These are phyloP conservation scores for Conticribra weissflogii DNA, from an alignment of 108 stramenopile genomes.

Conservation along the genomic window DNA sequence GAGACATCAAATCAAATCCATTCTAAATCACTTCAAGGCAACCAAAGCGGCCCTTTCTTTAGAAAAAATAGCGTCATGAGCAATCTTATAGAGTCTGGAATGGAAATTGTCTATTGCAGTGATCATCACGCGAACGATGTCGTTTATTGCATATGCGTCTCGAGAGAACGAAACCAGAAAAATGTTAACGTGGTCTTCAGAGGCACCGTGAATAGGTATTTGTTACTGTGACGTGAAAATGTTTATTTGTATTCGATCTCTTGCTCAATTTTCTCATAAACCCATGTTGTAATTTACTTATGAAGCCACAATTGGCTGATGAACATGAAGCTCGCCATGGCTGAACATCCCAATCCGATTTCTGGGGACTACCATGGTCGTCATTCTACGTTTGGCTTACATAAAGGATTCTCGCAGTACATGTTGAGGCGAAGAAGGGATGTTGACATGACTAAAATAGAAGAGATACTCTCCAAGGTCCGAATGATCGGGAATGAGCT, in stretches of 20 bases:
- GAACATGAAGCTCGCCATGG: slow-evolving; percentile 17
- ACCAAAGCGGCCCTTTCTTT: no score
- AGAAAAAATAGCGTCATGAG: slow-evolving; percentile 12
- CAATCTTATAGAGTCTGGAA: slow-evolving; percentile 32
- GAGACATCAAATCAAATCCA: no score
- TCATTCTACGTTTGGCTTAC: slow-evolving; percentile 11
- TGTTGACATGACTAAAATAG: slow-evolving; percentile 17
- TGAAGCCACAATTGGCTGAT: slow-evolving; percentile 23
- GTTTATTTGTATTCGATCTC: neutral
- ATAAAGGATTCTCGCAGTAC: slow-evolving; percentile 27
- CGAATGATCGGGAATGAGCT: slow-evolving; percentile 25
- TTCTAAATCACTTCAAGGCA: no score
- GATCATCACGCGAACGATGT: slow-evolving; percentile 25
- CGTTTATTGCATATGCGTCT: slow-evolving; percentile 35
- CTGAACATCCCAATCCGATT: slow-evolving; percentile 30
- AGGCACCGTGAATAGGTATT: slow-evolving; percentile 16
- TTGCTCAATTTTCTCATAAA: neutral
- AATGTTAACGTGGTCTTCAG: slow-evolving; percentile 28
- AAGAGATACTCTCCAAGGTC: slow-evolving; percentile 28
- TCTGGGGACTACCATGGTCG: slow-evolving; percentile 19
- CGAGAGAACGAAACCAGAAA: slow-evolving; percentile 18
- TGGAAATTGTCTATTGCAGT: slow-evolving; percentile 27
- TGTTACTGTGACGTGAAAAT: neutral
- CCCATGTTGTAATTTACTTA: no score
- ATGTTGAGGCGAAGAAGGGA: slow-evolving; percentile 30